Evolutionary conservation across 2,329 filamentous ascomycete genomes (phyloP).

Genomic region (Cytospora mali): DNA sequence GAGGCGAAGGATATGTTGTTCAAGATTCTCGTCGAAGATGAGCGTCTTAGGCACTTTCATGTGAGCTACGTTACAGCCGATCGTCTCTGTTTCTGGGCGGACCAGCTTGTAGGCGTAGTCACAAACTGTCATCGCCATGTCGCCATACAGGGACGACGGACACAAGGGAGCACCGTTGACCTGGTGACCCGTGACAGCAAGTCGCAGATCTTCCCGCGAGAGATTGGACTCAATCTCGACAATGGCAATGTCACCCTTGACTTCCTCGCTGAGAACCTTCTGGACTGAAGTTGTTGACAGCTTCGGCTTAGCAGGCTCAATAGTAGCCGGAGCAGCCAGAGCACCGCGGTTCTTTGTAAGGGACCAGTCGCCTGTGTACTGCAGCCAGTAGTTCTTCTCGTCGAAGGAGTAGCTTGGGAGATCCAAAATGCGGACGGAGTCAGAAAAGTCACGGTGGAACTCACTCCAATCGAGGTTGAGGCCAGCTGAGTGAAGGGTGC

Average conservation of each 20-base stretch:
- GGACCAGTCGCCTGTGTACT: constrained; percentile 69
- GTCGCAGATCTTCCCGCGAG: constrained; percentile 62
- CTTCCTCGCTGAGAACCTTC: constrained; percentile 62
- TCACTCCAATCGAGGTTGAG: constrained; percentile 71
- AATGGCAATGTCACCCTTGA: constrained; percentile 60
- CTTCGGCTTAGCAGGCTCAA: constrained; percentile 53
- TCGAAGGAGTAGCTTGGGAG: constrained; percentile 74
- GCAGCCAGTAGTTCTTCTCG: constrained; percentile 70
- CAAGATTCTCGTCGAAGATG: constrained; percentile 53
- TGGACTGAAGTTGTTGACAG: constrained; percentile 69
- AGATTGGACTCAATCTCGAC: constrained; percentile 69
- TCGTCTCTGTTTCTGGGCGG: constrained; percentile 55
- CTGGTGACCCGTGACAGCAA: constrained; percentile 64
- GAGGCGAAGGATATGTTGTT: constrained; percentile 62
- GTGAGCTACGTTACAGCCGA: constrained; percentile 65
- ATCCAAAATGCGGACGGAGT: constrained; percentile 53
- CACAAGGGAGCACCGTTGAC: constrained; percentile 69
- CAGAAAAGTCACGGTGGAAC: constrained; percentile 57
- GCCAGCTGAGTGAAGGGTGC: constrained; percentile 62
- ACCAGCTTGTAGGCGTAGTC: constrained; percentile 70
- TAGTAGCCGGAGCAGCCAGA: constrained; percentile 36
- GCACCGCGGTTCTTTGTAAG: constrained; percentile 68
- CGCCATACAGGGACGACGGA: constrained; percentile 58
- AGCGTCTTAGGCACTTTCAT: constrained; percentile 73
- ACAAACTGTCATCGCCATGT: constrained; percentile 56